Evolutionary conservation across 371 early-diverging fungal species (phyloP).

Genomic region (Zancudomyces culisetae): DNA sequence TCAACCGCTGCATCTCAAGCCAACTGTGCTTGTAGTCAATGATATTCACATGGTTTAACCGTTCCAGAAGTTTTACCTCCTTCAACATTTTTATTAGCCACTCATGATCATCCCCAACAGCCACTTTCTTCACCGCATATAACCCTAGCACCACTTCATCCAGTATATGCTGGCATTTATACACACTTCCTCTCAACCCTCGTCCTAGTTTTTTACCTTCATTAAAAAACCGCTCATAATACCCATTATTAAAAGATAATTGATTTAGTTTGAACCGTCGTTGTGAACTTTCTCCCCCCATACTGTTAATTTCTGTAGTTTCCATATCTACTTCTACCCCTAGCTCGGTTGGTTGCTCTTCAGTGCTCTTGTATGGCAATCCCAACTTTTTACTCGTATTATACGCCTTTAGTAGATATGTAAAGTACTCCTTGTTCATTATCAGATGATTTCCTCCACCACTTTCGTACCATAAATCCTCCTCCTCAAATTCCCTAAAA

Average conservation of each 20-base stretch:
- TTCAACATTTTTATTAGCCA: conserved; percentile 88
- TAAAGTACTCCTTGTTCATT: too few species aligned
- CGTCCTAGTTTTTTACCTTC: conserved; percentile 71
- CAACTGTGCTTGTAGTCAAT: conserved; percentile 86
- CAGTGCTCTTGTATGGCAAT: too few species aligned
- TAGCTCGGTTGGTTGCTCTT: too few species aligned
- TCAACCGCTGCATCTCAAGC: conserved; percentile 65
- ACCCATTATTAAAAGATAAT: conserved; percentile 65
- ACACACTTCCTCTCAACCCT: conserved; percentile 81
- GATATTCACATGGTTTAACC: conserved; percentile 74
- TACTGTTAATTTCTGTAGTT: too few species aligned
- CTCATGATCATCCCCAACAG: conserved; percentile 71
- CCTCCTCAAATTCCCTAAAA: too few species aligned
- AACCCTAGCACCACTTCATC: conserved; percentile 62
- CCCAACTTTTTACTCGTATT: too few species aligned
- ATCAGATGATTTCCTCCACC: too few species aligned
- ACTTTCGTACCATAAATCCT: too few species aligned
- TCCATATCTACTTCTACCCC: too few species aligned
- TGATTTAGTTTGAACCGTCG: too few species aligned
- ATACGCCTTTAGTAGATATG: background rate
- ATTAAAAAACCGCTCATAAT: conserved; percentile 84
- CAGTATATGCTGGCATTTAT: conserved; percentile 55
- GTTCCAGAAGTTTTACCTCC: conserved; percentile 79
- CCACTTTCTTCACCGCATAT: conserved; percentile 86
- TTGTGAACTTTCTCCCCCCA: too few species aligned